A percentile compares a stretch with the other conserved stretches of the same genome.
Conservation (phyloP, 495 filamentous ascomycete species). For the Eremomyces bilateralis region DNA sequence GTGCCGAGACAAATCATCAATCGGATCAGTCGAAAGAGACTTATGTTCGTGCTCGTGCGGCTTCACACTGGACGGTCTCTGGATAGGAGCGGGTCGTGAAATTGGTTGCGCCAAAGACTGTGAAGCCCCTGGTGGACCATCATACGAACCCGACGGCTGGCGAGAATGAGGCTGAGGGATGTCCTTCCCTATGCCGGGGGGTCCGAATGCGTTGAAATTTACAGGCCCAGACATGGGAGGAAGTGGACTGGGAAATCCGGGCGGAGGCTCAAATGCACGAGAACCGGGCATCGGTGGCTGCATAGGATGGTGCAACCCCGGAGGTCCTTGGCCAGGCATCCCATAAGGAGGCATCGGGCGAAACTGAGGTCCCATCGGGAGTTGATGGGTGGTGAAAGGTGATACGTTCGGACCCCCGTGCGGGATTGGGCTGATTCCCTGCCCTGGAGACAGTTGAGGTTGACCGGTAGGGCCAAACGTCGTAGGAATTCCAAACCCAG, state of each 20-base stretch:
- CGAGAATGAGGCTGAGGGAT: slow-evolving; percentile 39
- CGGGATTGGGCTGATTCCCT: too few relatives aligned
- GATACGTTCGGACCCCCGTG: too few relatives aligned
- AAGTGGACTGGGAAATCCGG: slow-evolving; percentile 32
- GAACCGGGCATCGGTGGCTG: too few relatives aligned
- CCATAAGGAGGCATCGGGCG: too few relatives aligned
- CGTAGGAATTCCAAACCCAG: too few relatives aligned
- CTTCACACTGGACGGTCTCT: slow-evolving; percentile 61
- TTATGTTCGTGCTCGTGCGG: slow-evolving; percentile 28
- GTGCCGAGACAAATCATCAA: slow-evolving; percentile 59
- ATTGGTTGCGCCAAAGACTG: slow-evolving; percentile 36
- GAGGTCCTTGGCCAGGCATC: too few relatives aligned
- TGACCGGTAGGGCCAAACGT: too few relatives aligned
- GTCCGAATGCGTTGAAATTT: neutral
- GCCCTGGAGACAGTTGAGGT: too few relatives aligned
- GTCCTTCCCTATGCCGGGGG: slow-evolving; percentile 6
- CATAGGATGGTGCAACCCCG: too few relatives aligned
- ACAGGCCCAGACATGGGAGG: slow-evolving; percentile 21
- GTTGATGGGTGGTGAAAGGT: too few relatives aligned
- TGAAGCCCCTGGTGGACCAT: slow-evolving; percentile 2
- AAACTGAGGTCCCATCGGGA: too few relatives aligned
- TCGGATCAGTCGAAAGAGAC: slow-evolving; percentile 20
- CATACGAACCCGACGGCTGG: slow-evolving; percentile 36
- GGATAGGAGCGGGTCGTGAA: slow-evolving; percentile 65
- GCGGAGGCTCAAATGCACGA: slow-evolving; percentile 32